A percentile compares a stretch with the other conserved stretches of the same genome.
Conservation (phyloP, 805 yeast species). For the Wickerhamomyces pijperi region DNA sequence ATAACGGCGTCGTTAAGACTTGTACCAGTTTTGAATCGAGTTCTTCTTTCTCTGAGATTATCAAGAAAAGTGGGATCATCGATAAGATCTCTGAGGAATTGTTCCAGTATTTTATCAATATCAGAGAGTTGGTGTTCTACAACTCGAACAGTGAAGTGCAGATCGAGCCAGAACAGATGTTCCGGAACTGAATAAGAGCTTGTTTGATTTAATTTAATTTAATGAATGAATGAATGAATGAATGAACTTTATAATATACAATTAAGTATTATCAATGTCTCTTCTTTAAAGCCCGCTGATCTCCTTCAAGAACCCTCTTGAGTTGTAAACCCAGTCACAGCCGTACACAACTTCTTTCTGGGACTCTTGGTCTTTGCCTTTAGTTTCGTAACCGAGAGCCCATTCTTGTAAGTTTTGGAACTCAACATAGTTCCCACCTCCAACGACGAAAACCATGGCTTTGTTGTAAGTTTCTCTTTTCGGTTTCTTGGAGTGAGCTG, state of each 20-base stretch:
- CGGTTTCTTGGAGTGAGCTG: slow-evolving; percentile 73
- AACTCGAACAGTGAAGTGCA: background rate
- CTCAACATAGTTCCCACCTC: slow-evolving; percentile 93
- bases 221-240: too few species aligned
- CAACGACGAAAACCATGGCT: slow-evolving; percentile 83
- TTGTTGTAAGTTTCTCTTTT: slow-evolving; percentile 72
- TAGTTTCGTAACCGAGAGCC: slow-evolving; percentile 32
- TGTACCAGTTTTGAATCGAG: too few species aligned
- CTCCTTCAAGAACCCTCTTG: slow-evolving; percentile 58
- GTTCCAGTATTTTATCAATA: too few species aligned
- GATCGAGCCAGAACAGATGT: too few species aligned
- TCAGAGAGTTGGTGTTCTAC: background rate
- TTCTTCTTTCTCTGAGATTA: background rate
- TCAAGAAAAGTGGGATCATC: background rate
- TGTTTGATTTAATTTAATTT: too few species aligned
- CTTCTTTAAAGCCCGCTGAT: slow-evolving; percentile 20
- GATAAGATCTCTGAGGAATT: background rate
- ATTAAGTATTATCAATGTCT: background rate
- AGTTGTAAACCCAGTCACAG: slow-evolving; percentile 66
- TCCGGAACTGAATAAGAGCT: too few species aligned
- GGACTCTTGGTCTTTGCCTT: slow-evolving; percentile 19
- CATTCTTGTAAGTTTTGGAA: slow-evolving; percentile 92
- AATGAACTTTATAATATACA: too few species aligned
- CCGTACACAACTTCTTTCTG: slow-evolving; percentile 79
- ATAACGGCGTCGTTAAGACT: too few species aligned